A percentile compares a stretch with the other conserved stretches of the same genome.
Evolutionary conservation across 179 eudicot genomes (phyloP).

Genomic region (Amaranthus tricolor): DNA sequence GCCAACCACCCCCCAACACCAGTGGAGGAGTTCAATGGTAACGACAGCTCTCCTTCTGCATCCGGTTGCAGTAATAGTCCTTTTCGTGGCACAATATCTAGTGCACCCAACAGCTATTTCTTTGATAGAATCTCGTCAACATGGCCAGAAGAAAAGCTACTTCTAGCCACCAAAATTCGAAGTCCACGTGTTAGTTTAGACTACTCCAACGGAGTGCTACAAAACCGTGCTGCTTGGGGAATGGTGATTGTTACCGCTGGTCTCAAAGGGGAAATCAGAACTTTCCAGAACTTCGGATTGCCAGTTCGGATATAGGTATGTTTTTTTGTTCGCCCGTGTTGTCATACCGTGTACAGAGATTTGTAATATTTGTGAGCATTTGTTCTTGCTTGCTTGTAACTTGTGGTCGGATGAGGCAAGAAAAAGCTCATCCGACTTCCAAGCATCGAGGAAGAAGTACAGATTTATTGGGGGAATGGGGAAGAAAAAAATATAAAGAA

Average conservation of each 20-base stretch:
- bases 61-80: slow-evolving; percentile 60
- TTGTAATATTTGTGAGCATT: slow-evolving; percentile 54
- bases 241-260: slow-evolving; percentile 89
- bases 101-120: slow-evolving; percentile 65
- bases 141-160: slow-evolving; percentile 94
- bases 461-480: slow-evolving; percentile 22
- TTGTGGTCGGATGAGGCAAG: slow-evolving; percentile 27
- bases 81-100: slow-evolving; percentile 58
- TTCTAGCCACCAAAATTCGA: slow-evolving; percentile 43
- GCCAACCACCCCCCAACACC: slow-evolving; percentile 71
- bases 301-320: slow-evolving; percentile 51
- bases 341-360: slow-evolving; percentile 58
- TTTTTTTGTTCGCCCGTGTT: slow-evolving; percentile 17
- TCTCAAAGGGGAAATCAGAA: slow-evolving; percentile 73
- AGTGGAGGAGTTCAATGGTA: slow-evolving; percentile 51
- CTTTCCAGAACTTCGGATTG: slow-evolving; percentile 82
- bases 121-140: slow-evolving; percentile 78
- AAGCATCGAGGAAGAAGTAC: slow-evolving; percentile 29
- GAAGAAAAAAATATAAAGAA: slow-evolving; percentile 5
- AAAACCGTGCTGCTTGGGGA: slow-evolving; percentile 73
- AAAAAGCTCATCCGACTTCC: background rate
- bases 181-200: slow-evolving; percentile 75
- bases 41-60: slow-evolving; percentile 47
- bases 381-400: slow-evolving; percentile 38
- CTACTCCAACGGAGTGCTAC: slow-evolving; percentile 50